These are phyloP conservation scores for Aspergillus sp. DNA, from an alignment of 2,329 filamentous ascomycete genomes.

Conservation along the genomic window DNA sequence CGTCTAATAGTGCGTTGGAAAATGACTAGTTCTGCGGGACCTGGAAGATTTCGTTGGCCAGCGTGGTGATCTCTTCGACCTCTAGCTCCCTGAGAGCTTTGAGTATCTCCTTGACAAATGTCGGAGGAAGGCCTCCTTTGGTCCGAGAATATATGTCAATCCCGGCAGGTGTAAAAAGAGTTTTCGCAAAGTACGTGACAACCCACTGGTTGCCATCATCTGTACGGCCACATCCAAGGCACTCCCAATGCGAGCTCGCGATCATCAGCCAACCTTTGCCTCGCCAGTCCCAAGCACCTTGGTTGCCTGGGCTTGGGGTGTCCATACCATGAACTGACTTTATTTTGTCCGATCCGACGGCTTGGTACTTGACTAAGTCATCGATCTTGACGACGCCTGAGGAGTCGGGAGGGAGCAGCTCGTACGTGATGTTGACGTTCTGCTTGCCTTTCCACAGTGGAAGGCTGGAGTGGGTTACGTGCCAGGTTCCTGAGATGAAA, in stretches of 20 bases:
- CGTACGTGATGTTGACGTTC: conserved; percentile 13
- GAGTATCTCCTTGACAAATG: conserved; percentile 7
- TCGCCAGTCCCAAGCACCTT: conserved; percentile 12
- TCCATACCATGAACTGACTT: conserved; percentile 9
- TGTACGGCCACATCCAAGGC: conserved; percentile 8
- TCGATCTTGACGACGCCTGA: neutral
- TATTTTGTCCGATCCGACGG: conserved; percentile 6
- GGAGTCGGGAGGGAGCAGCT: conserved; percentile 2
- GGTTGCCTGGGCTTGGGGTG: conserved; percentile 7
- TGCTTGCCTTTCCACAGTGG: conserved; percentile 10
- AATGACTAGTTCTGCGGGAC: conserved; percentile 2
- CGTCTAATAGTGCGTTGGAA: neutral
- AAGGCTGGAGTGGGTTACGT: conserved; percentile 13
- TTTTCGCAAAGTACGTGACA: conserved; percentile 12
- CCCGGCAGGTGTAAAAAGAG: conserved; percentile 9
- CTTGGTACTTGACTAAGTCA: conserved; percentile 9
- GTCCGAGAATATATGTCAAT: conserved; percentile 11
- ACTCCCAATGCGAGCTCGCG: conserved; percentile 12
- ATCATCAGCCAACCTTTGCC: conserved; percentile 12
- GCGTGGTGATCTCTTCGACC: conserved; percentile 3
- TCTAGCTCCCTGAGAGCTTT: neutral
- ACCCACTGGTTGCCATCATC: conserved; percentile 5
- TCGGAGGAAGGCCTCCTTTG: neutral
- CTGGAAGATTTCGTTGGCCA: conserved; percentile 1
- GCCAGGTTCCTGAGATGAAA: conserved; percentile 11